phyloP scores from a whole-genome alignment of 2,329 filamentous ascomycete species.

The Talaromyces funiculosus region DNA sequence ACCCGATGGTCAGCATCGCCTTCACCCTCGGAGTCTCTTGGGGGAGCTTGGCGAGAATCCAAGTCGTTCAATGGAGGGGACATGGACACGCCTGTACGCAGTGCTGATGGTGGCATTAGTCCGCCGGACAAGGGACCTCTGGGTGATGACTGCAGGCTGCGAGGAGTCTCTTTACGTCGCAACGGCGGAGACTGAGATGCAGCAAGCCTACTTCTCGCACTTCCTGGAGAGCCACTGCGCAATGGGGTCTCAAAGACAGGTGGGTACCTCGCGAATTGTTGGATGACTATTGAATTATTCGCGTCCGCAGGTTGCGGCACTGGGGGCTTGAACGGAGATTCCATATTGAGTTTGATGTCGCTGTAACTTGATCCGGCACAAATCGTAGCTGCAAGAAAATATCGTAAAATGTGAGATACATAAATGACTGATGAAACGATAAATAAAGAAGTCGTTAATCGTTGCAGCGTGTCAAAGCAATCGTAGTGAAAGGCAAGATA shows the following conservation, averaged over 20 bases:
- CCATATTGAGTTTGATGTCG: slow-evolving; percentile 23
- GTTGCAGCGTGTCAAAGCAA: neutral
- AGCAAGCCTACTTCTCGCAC: slow-evolving; percentile 28
- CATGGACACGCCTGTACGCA: slow-evolving; percentile 35
- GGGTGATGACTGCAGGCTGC: slow-evolving; percentile 36
- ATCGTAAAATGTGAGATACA: neutral
- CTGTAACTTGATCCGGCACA: neutral
- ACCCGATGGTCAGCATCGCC: slow-evolving; percentile 42
- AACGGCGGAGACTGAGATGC: slow-evolving; percentile 32
- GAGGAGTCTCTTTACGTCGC: slow-evolving; percentile 33
- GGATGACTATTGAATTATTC: slow-evolving; percentile 27
- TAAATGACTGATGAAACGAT: neutral
- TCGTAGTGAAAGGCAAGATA: neutral
- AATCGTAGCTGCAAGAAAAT: neutral
- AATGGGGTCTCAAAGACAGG: slow-evolving; percentile 29
- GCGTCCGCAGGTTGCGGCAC: slow-evolving; percentile 26
- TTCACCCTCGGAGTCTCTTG: slow-evolving; percentile 23
- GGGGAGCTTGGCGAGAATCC: slow-evolving; percentile 22
- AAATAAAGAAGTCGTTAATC: neutral
- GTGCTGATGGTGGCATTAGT: slow-evolving; percentile 21
- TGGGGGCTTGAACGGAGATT: slow-evolving; percentile 25
- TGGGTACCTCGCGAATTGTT: slow-evolving; percentile 37
- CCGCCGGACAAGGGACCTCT: slow-evolving; percentile 26
- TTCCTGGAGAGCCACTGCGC: slow-evolving; percentile 34
- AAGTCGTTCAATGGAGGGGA: slow-evolving; percentile 35